Base-by-base conservation (phyloP, 192 early-diverging fungal species). In the Coemansia asiatica region DNA sequence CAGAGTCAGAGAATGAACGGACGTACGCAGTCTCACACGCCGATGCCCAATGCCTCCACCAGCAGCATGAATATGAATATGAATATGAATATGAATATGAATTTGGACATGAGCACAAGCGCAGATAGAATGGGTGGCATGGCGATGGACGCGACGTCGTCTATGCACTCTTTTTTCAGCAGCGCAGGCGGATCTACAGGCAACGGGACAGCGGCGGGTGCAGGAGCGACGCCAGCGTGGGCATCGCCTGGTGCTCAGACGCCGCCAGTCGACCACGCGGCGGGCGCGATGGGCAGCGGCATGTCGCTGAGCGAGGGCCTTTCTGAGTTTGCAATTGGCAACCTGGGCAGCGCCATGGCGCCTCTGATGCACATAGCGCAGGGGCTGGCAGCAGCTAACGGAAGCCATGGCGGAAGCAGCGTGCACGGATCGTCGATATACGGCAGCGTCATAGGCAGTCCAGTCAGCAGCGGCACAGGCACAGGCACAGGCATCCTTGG, bases 301-400 rank as follows among this genome's bases (percentile, higher is more conserved):
- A 18, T 71, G 53, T n/a, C 68, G 44, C 65, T 79, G 46, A 75
- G 79, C 64, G 79, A 75, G 62, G 73, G 79, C 1, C 54, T 81
- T 62, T 75, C 79, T 1, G 79, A 81, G 66, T 81, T 81, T 72
- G 79, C 72, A 6, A 66, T 81, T 40, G 79, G 73, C 33, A 61
- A 61, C 27, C 36, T 72, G 31, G 73, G 73, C 73, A 75, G 79
- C 67, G 50, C 67, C 12, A 71, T 81, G 60, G 67, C 79, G 38
- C 70, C 79, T 36, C 73, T 81, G 44, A 81, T 81, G 44, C 56
- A 64, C 33, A 62, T 72, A 25, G 72, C 77, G 44, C 68, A 71
- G 62, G 51, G 62, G 40, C 49, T 80, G 66, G 57, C 59, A 0
- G 61, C 59, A 0, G 61, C 64, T 59, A 61, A 48, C 31, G 64